Evolutionary conservation across 2,329 filamentous ascomycete genomes (phyloP).

Genomic region (Pseudocercospora vitis): DNA sequence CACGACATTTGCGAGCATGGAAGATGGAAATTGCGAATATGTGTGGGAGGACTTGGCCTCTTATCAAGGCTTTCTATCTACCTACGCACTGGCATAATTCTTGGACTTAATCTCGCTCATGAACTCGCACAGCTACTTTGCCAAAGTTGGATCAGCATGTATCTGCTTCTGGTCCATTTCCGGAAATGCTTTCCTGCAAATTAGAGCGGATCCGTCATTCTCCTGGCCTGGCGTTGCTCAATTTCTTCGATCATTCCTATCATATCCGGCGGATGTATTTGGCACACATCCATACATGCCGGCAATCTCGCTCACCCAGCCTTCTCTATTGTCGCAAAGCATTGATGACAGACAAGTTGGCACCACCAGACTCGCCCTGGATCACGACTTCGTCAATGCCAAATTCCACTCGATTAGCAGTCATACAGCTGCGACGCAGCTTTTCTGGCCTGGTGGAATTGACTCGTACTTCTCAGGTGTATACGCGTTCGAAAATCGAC

Average conservation of each 20-base stretch:
- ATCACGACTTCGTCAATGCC: constrained; percentile 32
- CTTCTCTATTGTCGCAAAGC: constrained; percentile 32
- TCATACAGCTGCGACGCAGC: constrained; percentile 33
- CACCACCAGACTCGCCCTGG: constrained; percentile 37
- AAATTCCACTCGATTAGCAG: constrained; percentile 26
- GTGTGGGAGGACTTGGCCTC: constrained; percentile 29
- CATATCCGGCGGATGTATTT: constrained; percentile 25
- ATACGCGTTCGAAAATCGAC: constrained; percentile 38
- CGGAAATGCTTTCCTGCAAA: constrained; percentile 32
- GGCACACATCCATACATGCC: constrained; percentile 32
- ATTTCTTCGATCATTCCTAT: constrained; percentile 16
- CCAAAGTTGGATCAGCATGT: constrained; percentile 27
- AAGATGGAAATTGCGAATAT: constrained; percentile 44
- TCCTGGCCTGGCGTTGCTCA: constrained; percentile 27
- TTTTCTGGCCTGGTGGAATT: constrained; percentile 37
- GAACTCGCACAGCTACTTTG: constrained; percentile 14
- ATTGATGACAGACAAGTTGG: constrained; percentile 33
- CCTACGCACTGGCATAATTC: too few species aligned
- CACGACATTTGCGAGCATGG: constrained; percentile 41
- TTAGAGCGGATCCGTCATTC: constrained; percentile 29
- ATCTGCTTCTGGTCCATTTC: constrained; percentile 28
- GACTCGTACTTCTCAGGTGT: constrained; percentile 29
- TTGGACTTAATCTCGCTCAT: too few species aligned
- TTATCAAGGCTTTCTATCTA: background rate
- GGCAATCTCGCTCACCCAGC: constrained; percentile 29